Evolutionary conservation across 352 stramenopile genomes (phyloP), one percentile per base, ranked within the genome.

Genomic region (Globisporangium iwayamae): DNA sequence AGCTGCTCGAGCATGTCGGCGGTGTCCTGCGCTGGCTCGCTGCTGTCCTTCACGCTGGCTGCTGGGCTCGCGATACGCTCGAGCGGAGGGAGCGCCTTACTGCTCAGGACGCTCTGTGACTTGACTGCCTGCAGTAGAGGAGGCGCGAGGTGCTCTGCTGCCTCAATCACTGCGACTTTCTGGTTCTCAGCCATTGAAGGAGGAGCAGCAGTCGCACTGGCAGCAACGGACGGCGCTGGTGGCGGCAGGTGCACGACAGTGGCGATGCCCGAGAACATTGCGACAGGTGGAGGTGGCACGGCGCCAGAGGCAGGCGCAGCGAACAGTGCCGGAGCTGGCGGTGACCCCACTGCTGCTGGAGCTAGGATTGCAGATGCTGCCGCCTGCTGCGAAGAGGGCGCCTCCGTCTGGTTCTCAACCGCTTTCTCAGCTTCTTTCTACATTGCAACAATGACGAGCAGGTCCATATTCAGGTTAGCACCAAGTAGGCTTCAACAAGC

Each of bases 121-220:
- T 38, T 20, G 16, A 41, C 16, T 41, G 22, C 22, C n/a, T 64
- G 58, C 20, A n/a, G 8, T 18, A 20, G 20, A 10, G 47, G 58
- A 14, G 60, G 51, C 10, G 36, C 16, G 22, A 60, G 50, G 30
- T 75, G 73, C 48, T 83, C 75, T 39, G 74, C 70, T 10, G 54
- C 55, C 6, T 78, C 54, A 18, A 80, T 41, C 10, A 59, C 36
- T 9, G 70, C 68, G 13, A 81, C 57, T 39, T 83, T 83, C 18
- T 72, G 54, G 25, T 54, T 66, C 30, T 52, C 57, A 14, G 46
- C 30, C 32, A 36, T 36, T 36, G 7, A 36, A 30, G 52, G 0
- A 0, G 22, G 36, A 10, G 18, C 6, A 0, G 13, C 13, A n/a
- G 13, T 28, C 7, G 50, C 39, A 14, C 16, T 32, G 11, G 28